Evolutionary conservation across 306 rosid genomes (phyloP).

Genomic region (Cicer arietinum): DNA sequence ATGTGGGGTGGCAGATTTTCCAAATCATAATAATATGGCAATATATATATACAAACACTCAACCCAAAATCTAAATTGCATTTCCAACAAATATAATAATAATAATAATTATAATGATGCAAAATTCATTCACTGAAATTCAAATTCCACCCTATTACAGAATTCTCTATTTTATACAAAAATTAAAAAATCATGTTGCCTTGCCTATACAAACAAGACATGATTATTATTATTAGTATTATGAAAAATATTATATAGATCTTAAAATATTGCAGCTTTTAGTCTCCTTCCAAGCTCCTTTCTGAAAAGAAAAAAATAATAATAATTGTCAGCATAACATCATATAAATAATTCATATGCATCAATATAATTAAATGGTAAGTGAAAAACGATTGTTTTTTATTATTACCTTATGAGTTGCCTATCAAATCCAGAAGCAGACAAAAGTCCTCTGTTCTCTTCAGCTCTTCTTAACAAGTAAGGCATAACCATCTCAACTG

Average conservation of each 20-base stretch:
- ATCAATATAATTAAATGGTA: not conserved
- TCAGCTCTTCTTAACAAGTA: conserved; percentile 90
- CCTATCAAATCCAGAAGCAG: conserved; percentile 80
- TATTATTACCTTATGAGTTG: conserved; percentile 63
- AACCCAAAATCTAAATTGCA: not conserved
- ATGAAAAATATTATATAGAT: not conserved
- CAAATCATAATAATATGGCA: not conserved
- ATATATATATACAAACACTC: not conserved
- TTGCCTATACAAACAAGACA: not conserved
- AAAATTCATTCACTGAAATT: not conserved
- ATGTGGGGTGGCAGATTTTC: not conserved
- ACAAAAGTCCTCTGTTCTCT: conserved; percentile 82
- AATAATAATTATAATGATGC: not conserved
- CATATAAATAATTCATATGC: not conserved
- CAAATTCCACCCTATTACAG: not conserved
- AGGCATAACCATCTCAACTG: conserved; percentile 77
- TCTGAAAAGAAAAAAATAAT: conserved; percentile 40
- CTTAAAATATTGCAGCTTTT: conserved; percentile 50
- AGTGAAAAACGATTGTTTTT: not conserved
- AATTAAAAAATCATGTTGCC: not conserved
- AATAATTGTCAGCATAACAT: not conserved
- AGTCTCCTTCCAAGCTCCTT: conserved; percentile 71
- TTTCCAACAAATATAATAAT: not conserved
- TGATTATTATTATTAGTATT: not conserved
- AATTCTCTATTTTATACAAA: not conserved